Base-by-base conservation (phyloP, 805 yeast genomes). In the Candida sonorensis region DNA sequence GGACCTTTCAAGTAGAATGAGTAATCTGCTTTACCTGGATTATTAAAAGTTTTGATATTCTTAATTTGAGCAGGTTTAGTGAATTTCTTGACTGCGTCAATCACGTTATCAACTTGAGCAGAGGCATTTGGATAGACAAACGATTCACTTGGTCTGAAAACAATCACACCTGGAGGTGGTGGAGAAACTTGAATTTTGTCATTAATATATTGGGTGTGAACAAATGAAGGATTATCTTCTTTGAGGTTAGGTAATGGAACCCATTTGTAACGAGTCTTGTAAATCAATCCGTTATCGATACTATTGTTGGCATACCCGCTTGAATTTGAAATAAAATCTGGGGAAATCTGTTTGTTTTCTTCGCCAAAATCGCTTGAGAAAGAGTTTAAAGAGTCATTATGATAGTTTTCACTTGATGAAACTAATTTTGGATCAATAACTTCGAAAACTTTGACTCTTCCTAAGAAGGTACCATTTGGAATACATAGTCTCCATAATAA, bases 111-210 rank as follows among this genome's bases (percentile, higher is more conserved):
- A 27, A 73, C 66, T 53, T 82, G 94, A 40, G 71, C 61, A 0
- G 95, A 76, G 28, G 81, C 69, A 53, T 88, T 88, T 24, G 94
- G 77, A 60, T 86, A 88, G 1, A 85, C 73, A 59, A 83, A 81
- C 11, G 87, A 65, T 49, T 88, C 96, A 13, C 78, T 62, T 25
- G 92, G 81, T 47, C 92, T 73, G 64, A 79, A 88, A 3, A 88
- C 94, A 36, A 87, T 47, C 12, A 88, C 87, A 21, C 97, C 96
- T 2, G 90, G 85, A 18, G 96, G 96, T 11, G 97, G 95, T 2
- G 87, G 82, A 11, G 55, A 55, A 6, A 88, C 72, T 1, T 64
- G 51, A 12, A 87, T 56, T 11, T 67, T 70, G 4, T 69, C 60
- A 54, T 88, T 84, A 34, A 74, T 43, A 31, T 44, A 49, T 17